Evolutionary conservation across 441 rosid species (phyloP).

Genomic region (Gossypium trilobum): DNA sequence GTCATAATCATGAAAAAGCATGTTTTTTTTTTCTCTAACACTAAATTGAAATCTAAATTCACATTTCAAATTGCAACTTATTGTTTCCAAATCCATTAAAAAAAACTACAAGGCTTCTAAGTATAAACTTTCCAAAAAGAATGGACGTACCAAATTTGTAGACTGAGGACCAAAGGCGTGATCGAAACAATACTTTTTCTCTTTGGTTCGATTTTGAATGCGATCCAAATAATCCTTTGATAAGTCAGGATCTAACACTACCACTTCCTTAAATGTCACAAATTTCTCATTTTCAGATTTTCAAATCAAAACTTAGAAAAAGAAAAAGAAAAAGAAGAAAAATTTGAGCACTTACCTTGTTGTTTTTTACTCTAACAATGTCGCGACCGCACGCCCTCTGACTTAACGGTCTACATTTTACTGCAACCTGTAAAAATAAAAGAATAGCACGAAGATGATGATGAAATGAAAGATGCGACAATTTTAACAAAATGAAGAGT

Average conservation of each 20-base stretch:
- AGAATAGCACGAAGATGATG: not conserved
- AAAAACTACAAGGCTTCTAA: not conserved
- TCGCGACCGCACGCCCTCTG: conserved; percentile 57
- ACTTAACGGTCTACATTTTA: conserved; percentile 65
- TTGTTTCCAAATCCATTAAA: not conserved
- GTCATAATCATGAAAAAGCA: not conserved
- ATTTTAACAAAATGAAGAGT: not conserved
- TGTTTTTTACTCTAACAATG: conserved; percentile 59
- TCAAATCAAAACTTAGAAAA: not conserved
- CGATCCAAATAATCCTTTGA: conserved; percentile 76
- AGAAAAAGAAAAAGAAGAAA: not conserved
- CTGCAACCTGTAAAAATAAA: conserved; percentile 52
- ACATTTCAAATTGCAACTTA: not conserved
- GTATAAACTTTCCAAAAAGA: not conserved
- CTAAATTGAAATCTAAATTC: not conserved
- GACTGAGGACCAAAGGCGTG: conserved; percentile 63
- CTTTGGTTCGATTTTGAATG: conserved; percentile 68
- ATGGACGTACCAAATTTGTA: conserved; percentile 48
- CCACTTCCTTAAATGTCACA: conserved; percentile 49
- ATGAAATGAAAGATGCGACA: not conserved
- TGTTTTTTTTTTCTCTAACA: not conserved
- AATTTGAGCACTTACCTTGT: conserved; percentile 32
- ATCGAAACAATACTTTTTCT: conserved; percentile 71
- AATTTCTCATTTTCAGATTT: not conserved
- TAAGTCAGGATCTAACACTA: conserved; percentile 70